Evolutionary conservation across 164 flowering plant genomes (phyloP).

Genomic region (Chimonanthus praecox): DNA sequence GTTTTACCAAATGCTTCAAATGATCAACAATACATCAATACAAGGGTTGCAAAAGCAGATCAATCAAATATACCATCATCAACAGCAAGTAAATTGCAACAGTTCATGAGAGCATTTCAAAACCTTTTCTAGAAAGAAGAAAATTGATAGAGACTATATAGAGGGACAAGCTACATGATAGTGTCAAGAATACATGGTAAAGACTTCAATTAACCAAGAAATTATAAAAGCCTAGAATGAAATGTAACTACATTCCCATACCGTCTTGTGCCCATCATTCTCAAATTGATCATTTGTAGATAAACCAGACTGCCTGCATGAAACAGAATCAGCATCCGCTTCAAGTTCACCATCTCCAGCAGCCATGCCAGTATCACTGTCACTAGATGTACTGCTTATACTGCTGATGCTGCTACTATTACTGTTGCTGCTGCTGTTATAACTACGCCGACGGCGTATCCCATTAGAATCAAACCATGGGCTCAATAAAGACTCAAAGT

Average conservation of each 20-base stretch:
- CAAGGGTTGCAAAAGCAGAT: background rate
- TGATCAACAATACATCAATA: no score
- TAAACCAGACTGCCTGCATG: constrained; percentile 70
- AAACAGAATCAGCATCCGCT: constrained; percentile 94
- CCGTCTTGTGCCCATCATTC: constrained; percentile 51
- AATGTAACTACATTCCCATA: constrained; percentile 14
- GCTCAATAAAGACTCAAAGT: constrained; percentile 41
- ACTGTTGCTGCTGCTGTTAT: constrained; percentile 82
- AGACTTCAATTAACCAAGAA: background rate
- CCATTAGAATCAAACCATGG: constrained; percentile 40
- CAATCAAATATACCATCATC: no score
- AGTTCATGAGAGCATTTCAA: no score
- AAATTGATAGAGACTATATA: no score
- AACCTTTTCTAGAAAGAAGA: background rate
- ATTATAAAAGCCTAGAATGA: background rate
- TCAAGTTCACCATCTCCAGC: constrained; percentile 69
- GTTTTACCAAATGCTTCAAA: background rate
- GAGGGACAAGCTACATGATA: background rate
- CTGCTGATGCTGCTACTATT: constrained; percentile 80
- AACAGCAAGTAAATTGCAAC: no score
- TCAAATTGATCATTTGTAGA: constrained; percentile 59
- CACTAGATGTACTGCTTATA: constrained; percentile 77
- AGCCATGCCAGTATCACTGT: constrained; percentile 57
- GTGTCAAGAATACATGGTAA: background rate
- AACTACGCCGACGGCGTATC: constrained; percentile 26